A percentile compares a stretch with the other conserved stretches of the same genome.
phyloP scores from a whole-genome alignment of 2,329 filamentous ascomycete species.

The Fusarium clavum region DNA sequence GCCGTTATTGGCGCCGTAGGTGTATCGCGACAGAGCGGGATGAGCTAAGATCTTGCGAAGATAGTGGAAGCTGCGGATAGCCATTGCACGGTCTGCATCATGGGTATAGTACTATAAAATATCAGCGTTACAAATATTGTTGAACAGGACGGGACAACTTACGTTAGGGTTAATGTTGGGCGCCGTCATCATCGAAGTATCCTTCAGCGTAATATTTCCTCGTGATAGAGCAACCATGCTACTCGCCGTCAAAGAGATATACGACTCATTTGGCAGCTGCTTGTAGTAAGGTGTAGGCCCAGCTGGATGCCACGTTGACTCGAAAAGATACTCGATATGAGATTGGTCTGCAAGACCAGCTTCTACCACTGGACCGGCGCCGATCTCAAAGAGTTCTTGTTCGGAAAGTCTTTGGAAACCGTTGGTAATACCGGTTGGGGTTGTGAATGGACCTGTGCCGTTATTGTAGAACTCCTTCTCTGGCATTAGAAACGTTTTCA shows the following conservation, averaged over 20 bases:
- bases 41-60: slow-evolving; percentile 18
- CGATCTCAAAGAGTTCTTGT: slow-evolving; percentile 1
- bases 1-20: background rate
- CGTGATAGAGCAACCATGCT: slow-evolving; percentile 21
- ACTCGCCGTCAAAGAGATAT: slow-evolving; percentile 12
- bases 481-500: too few relatives aligned
- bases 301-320: slow-evolving; percentile 18
- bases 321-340: slow-evolving; percentile 22
- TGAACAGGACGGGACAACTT: background rate
- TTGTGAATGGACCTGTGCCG: slow-evolving; percentile 6
- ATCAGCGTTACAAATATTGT: background rate
- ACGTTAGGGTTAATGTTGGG: slow-evolving; percentile 26
- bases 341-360: slow-evolving; percentile 14
- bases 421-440: slow-evolving; percentile 6
- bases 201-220: slow-evolving; percentile 7
- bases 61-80: slow-evolving; percentile 10
- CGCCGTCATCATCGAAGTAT: slow-evolving; percentile 2
- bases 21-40: slow-evolving; percentile 1
- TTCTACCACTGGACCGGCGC: slow-evolving; percentile 5
- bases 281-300: slow-evolving; percentile 16
- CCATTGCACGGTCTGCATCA: slow-evolving; percentile 7
- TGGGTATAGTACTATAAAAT: slow-evolving; percentile 9
- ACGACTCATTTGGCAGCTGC: background rate
- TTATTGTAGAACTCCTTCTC: slow-evolving; percentile 7
- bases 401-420: slow-evolving; percentile 10